A percentile compares a stretch with the other conserved stretches of the same genome.
Conservation (phyloP, 768 basidiomycete genomes). For the Panus rudis region DNA sequence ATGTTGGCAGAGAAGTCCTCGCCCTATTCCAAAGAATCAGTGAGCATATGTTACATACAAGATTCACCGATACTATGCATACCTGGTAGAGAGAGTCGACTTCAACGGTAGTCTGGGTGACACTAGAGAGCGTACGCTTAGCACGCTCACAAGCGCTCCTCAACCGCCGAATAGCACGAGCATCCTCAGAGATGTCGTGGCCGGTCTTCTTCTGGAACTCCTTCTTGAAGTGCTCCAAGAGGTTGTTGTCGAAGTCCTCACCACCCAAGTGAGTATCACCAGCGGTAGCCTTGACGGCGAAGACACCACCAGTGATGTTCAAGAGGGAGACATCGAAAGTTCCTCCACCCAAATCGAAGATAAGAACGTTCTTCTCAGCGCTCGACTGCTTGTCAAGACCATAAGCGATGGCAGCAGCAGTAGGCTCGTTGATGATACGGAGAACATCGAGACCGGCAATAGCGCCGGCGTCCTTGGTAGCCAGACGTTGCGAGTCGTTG, state of each 20-base stretch:
- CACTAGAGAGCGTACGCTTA: conserved; percentile 96
- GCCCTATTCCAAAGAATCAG: conserved; percentile 51
- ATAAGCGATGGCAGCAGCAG: conserved; percentile 98
- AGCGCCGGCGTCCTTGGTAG: conserved; percentile 97
- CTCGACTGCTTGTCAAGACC: conserved; percentile 95
- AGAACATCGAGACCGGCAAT: conserved; percentile 98
- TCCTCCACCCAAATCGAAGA: conserved; percentile 99
- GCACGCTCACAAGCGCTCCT: conserved; percentile 98
- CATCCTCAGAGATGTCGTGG: conserved; percentile 93
- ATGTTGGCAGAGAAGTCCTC: conserved; percentile 98
- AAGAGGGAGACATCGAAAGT: conserved; percentile 99
- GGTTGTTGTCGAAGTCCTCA: conserved; percentile 99
- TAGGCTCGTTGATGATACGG: conserved; percentile 99
- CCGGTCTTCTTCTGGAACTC: conserved; percentile 99
- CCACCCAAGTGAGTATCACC: conserved; percentile 99
- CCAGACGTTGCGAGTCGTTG: conserved; percentile 99
- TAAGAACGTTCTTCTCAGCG: conserved; percentile 95
- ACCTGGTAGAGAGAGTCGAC: conserved; percentile 98
- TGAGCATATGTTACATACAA: conserved; percentile 4
- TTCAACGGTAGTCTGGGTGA: conserved; percentile 98
- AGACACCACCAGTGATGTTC: conserved; percentile 96
- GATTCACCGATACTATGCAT: conserved; percentile 18
- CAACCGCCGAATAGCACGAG: conserved; percentile 93
- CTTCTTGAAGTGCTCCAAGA: conserved; percentile 98
- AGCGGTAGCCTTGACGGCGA: conserved; percentile 98